A percentile compares a stretch with the other conserved stretches of the same genome.
Evolutionary conservation across 345 rosid species (phyloP).

Genomic region (Camelina neglecta): DNA sequence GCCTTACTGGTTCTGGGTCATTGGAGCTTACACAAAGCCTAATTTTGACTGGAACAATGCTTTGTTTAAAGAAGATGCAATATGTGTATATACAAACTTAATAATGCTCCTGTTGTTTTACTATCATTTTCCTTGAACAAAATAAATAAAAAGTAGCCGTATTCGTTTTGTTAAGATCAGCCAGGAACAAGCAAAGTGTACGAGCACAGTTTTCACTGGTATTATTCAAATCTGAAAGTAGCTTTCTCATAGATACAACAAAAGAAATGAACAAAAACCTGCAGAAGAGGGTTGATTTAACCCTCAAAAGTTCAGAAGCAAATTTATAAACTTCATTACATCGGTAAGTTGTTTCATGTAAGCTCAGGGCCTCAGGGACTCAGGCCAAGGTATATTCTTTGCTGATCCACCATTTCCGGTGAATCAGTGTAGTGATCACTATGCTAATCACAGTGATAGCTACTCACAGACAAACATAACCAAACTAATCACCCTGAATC

Average conservation of each 20-base stretch:
- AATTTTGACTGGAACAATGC: slow-evolving; percentile 23
- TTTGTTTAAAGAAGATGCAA: slow-evolving; percentile 12
- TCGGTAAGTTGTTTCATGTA: slow-evolving; percentile 1
- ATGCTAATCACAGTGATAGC: not conserved
- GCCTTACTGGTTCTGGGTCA: slow-evolving; percentile 12
- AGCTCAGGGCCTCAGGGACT: slow-evolving; percentile 24
- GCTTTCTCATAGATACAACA: slow-evolving; percentile 5
- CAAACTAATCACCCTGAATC: not conserved
- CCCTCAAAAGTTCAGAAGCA: slow-evolving; percentile 6
- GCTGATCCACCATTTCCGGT: not conserved
- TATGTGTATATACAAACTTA: slow-evolving; percentile 27
- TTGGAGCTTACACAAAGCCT: not conserved
- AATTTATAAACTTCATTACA: slow-evolving; percentile 6
- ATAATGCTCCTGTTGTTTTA: not conserved
- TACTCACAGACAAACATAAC: slow-evolving; percentile 11
- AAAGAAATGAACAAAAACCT: not conserved
- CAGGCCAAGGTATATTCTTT: slow-evolving; percentile 11
- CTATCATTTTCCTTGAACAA: not conserved
- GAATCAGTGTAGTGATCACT: not conserved
- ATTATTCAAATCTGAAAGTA: slow-evolving; percentile 19
- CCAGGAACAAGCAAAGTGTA: not conserved
- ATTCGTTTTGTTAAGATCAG: not conserved
- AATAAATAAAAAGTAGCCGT: not conserved
- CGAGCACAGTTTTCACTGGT: not conserved
- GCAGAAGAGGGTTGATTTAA: slow-evolving; percentile 1